Conservation (phyloP, 805 yeast species). For the Metschnikowia picachoensis region DNA sequence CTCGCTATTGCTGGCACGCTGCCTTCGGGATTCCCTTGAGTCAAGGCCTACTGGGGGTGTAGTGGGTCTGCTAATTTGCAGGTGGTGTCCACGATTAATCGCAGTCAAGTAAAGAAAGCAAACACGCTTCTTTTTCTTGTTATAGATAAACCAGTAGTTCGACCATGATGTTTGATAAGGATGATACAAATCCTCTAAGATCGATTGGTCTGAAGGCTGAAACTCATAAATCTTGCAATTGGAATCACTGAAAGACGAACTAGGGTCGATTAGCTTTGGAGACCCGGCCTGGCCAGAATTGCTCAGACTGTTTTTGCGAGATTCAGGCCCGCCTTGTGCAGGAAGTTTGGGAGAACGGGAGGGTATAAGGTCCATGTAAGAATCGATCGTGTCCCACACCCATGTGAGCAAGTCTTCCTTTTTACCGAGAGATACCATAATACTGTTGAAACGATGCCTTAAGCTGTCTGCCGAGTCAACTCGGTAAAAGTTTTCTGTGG, state of each 20-base stretch:
- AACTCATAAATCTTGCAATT: slow-evolving; percentile 63
- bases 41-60: slow-evolving; percentile 20
- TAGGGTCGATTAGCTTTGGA: slow-evolving; percentile 9
- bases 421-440: slow-evolving; percentile 52
- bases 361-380: slow-evolving; percentile 66
- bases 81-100: slow-evolving; percentile 38
- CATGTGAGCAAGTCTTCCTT: slow-evolving; percentile 46
- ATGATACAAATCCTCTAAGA: slow-evolving; percentile 52
- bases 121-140: slow-evolving; percentile 87
- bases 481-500: slow-evolving; percentile 47
- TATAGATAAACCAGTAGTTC: slow-evolving; percentile 86
- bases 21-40: slow-evolving; percentile 19
- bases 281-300: slow-evolving; percentile 14
- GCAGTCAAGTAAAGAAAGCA: slow-evolving; percentile 73
- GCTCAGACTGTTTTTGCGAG: slow-evolving; percentile 28
- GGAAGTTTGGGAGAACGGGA: slow-evolving; percentile 24
- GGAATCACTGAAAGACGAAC: slow-evolving; percentile 15
- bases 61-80: slow-evolving; percentile 14
- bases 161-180: slow-evolving; percentile 61
- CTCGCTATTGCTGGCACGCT: slow-evolving; percentile 4
- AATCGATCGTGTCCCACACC: slow-evolving; percentile 86
- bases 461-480: slow-evolving; percentile 41
- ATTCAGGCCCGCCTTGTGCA: slow-evolving; percentile 19
- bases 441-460: slow-evolving; percentile 68
- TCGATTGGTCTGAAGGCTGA: slow-evolving; percentile 56